phyloP scores from a whole-genome alignment of 2,329 filamentous ascomycete genomes.

The Albophoma yamanashiensis region DNA sequence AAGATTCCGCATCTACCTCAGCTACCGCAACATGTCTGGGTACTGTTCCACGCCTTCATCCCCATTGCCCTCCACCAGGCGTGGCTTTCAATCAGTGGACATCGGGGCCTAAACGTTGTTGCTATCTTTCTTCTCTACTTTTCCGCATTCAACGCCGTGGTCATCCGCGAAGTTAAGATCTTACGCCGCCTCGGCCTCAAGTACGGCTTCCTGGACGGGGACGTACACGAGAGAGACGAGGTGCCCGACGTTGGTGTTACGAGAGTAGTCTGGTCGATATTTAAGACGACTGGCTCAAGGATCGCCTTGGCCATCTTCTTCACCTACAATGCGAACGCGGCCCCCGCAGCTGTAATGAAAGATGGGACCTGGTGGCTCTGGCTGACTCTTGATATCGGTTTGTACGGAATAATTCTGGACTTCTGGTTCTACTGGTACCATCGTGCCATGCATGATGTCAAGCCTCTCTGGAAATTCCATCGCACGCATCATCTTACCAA shows the following conservation, averaged over 20 bases:
- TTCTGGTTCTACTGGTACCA: slow-evolving; percentile 30
- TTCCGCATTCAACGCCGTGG: slow-evolving; percentile 25
- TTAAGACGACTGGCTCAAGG: slow-evolving; percentile 20
- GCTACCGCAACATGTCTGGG: slow-evolving; percentile 25
- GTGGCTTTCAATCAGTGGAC: slow-evolving; percentile 17
- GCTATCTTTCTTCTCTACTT: slow-evolving; percentile 25
- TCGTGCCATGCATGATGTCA: slow-evolving; percentile 28
- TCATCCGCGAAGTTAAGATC: slow-evolving; percentile 27
- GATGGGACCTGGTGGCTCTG: slow-evolving; percentile 15
- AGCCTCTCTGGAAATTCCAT: slow-evolving; percentile 29
- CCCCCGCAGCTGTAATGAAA: slow-evolving; percentile 4
- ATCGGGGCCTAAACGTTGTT: slow-evolving; percentile 15
- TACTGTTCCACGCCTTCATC: slow-evolving; percentile 23
- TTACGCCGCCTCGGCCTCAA: slow-evolving; percentile 25
- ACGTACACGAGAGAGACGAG: slow-evolving; percentile 29
- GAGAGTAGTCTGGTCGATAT: slow-evolving; percentile 20
- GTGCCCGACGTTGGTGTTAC: slow-evolving; percentile 27
- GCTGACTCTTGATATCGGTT: slow-evolving; percentile 24
- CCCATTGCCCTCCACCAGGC: slow-evolving; percentile 26
- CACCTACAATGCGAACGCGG: slow-evolving; percentile 16
- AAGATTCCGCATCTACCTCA: slow-evolving; percentile 27
- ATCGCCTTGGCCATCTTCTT: slow-evolving; percentile 19
- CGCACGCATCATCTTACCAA: slow-evolving; percentile 33
- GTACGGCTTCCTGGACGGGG: slow-evolving; percentile 31
- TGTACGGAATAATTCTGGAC: slow-evolving; percentile 31